Percentiles rank a stretch among this genome's conserved stretches.
Evolutionary conservation across 116 monocot species (phyloP).

Genomic region (Zostera marina): DNA sequence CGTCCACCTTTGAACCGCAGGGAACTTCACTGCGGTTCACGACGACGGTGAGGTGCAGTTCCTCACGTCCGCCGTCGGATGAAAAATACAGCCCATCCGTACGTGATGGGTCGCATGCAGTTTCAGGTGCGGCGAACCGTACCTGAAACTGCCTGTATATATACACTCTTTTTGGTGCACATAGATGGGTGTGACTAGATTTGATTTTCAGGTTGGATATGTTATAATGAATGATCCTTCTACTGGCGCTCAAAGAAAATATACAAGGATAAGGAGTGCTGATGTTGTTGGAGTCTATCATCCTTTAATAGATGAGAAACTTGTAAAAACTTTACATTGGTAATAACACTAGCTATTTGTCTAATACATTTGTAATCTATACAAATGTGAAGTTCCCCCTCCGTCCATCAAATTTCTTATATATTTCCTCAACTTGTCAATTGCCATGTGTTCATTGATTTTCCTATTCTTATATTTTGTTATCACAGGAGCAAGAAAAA

Average conservation of each 20-base stretch:
- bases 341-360: constrained; percentile 6
- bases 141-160: too few species aligned
- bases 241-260: constrained; percentile 35
- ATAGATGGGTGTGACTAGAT: background rate
- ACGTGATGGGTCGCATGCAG: too few species aligned
- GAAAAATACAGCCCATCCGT: too few species aligned
- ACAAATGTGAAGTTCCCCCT: too few species aligned
- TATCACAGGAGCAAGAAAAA: constrained; percentile 47
- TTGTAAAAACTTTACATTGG: constrained; percentile 47
- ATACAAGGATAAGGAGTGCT: constrained; percentile 44
- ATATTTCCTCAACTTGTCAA: background rate
- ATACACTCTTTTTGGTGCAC: background rate
- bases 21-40: too few species aligned
- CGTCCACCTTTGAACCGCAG: too few species aligned
- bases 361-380: background rate
- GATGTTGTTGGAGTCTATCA: constrained; percentile 60
- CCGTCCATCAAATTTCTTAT: too few species aligned
- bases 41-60: too few species aligned
- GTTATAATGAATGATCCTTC: constrained; percentile 66
- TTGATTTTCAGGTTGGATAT: constrained; percentile 48
- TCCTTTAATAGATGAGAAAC: constrained; percentile 38
- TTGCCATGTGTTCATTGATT: background rate
- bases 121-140: background rate
- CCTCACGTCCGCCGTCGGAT: too few species aligned
- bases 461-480: background rate